Percentiles rank a stretch among this genome's conserved stretches.
Conservation (phyloP, 805 yeast species). For the Candida multigemmis region DNA sequence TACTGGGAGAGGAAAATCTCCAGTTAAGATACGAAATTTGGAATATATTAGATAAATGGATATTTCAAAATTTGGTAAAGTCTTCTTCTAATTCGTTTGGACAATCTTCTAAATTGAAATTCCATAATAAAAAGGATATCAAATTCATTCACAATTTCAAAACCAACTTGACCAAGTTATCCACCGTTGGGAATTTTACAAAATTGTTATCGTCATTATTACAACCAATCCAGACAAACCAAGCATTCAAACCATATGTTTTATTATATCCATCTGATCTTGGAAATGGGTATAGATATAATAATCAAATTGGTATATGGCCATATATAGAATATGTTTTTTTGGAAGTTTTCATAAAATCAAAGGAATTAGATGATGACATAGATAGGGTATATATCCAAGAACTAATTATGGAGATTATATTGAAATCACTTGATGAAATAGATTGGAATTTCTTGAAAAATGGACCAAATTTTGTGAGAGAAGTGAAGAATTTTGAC, state of each 20-base stretch:
- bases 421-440: slow-evolving; percentile 27
- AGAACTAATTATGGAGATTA: slow-evolving; percentile 40
- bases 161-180: slow-evolving; percentile 38
- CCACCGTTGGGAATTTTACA: slow-evolving; percentile 49
- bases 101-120: slow-evolving; percentile 2
- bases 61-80: slow-evolving; percentile 31
- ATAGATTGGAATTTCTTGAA: slow-evolving; percentile 38
- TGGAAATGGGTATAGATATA: slow-evolving; percentile 47
- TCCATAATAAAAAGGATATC: slow-evolving; percentile 2
- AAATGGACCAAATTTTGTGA: slow-evolving; percentile 40
- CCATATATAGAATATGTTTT: slow-evolving; percentile 71
- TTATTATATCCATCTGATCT: slow-evolving; percentile 54
- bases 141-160: slow-evolving; percentile 13
- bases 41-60: slow-evolving; percentile 64
- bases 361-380: slow-evolving; percentile 26
- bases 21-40: slow-evolving; percentile 45
- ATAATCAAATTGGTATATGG: slow-evolving; percentile 53
- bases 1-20: slow-evolving; percentile 24
- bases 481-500: slow-evolving; percentile 8
- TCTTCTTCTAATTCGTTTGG: slow-evolving; percentile 4
- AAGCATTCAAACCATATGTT: slow-evolving; percentile 21
- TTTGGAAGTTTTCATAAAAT: slow-evolving; percentile 53
- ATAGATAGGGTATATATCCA: slow-evolving; percentile 40
- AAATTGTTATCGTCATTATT: slow-evolving; percentile 33
- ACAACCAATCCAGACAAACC: too few relatives aligned